phyloP scores from a whole-genome alignment of 1,284 basidiomycete genomes.

The Phylloboletellus chloephorus region DNA sequence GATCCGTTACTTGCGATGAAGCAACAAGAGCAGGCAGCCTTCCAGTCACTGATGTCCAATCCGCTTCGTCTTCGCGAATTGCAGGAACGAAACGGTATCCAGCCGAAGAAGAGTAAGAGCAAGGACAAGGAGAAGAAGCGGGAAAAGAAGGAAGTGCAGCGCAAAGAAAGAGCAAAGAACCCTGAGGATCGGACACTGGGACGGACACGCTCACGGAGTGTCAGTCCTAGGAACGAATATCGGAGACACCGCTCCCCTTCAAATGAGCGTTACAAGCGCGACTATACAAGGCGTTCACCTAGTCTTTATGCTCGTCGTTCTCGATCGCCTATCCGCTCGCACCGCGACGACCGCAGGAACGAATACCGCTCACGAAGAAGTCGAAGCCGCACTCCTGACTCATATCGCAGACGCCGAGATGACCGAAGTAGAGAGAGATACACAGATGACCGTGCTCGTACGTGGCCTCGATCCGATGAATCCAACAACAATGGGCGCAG shows the following conservation, averaged over 20 bases:
- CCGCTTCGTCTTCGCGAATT: slow-evolving; percentile 83
- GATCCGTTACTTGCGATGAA: slow-evolving; percentile 96
- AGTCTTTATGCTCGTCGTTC: slow-evolving; percentile 38
- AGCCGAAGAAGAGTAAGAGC: slow-evolving; percentile 71
- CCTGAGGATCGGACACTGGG: slow-evolving; percentile 29
- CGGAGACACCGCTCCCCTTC: slow-evolving; percentile 35
- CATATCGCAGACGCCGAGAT: slow-evolving; percentile 24
- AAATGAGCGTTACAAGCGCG: slow-evolving; percentile 32
- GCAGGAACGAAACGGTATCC: slow-evolving; percentile 71
- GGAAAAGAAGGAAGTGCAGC: slow-evolving; percentile 54
- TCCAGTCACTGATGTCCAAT: slow-evolving; percentile 86
- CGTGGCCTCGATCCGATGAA: slow-evolving; percentile 43
- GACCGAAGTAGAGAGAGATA: slow-evolving; percentile 16
- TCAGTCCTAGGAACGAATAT: slow-evolving; percentile 24
- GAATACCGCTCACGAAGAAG: slow-evolving; percentile 25
- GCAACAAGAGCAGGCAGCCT: slow-evolving; percentile 92
- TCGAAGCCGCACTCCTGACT: slow-evolving; percentile 30
- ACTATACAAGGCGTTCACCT: slow-evolving; percentile 30
- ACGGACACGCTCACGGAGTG: slow-evolving; percentile 38
- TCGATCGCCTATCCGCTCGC: slow-evolving; percentile 32
- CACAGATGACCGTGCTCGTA: slow-evolving; percentile 22
- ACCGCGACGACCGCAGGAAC: slow-evolving; percentile 21
- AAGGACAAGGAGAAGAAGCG: slow-evolving; percentile 66
- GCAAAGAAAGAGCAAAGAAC: slow-evolving; percentile 45
- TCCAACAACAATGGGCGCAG: slow-evolving; percentile 39